A percentile compares a stretch with the other conserved stretches of the same genome.
phyloP scores from a whole-genome alignment of 2,329 filamentous ascomycete genomes.

The Emydomyces testavorans region DNA sequence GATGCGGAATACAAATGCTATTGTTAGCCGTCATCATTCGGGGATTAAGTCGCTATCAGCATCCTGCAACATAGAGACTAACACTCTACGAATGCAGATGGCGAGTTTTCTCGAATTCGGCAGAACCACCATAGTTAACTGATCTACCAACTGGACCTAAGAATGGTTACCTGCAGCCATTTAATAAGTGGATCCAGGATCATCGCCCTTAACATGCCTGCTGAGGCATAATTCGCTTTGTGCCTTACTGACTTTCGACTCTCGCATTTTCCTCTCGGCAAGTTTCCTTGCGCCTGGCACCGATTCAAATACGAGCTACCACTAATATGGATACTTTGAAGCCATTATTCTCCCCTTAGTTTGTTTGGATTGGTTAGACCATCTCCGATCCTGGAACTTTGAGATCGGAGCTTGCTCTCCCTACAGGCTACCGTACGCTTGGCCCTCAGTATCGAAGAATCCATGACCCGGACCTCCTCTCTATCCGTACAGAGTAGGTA shows the following conservation, averaged over 20 bases:
- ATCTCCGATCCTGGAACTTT: slow-evolving; percentile 12
- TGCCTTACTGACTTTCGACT: slow-evolving; percentile 4
- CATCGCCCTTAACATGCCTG: slow-evolving; percentile 5
- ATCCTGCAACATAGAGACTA: slow-evolving; percentile 4
- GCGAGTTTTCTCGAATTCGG: slow-evolving; percentile 11
- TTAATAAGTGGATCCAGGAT: slow-evolving; percentile 7
- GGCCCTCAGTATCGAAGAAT: slow-evolving; percentile 5
- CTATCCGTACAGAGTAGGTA: slow-evolving; percentile 5
- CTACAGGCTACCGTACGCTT: slow-evolving; percentile 7
- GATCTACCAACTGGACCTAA: neutral
- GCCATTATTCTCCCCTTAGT: neutral
- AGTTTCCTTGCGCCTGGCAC: slow-evolving; percentile 10
- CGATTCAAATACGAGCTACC: slow-evolving; percentile 9
- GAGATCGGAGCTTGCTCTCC: slow-evolving; percentile 11
- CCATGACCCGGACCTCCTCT: neutral
- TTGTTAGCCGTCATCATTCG: slow-evolving; percentile 1
- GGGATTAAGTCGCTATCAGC: slow-evolving; percentile 7
- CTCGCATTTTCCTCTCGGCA: slow-evolving; percentile 8
- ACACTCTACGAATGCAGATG: slow-evolving; percentile 5
- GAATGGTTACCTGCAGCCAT: slow-evolving; percentile 11
- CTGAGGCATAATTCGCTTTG: slow-evolving; percentile 9
- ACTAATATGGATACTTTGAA: slow-evolving; percentile 6
- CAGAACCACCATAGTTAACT: slow-evolving; percentile 11
- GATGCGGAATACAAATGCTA: slow-evolving; percentile 4
- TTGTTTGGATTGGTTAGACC: slow-evolving; percentile 8